Base-by-base conservation (phyloP, 2,329 filamentous ascomycete species). In the Pseudocercospora pini-densiflorae region DNA sequence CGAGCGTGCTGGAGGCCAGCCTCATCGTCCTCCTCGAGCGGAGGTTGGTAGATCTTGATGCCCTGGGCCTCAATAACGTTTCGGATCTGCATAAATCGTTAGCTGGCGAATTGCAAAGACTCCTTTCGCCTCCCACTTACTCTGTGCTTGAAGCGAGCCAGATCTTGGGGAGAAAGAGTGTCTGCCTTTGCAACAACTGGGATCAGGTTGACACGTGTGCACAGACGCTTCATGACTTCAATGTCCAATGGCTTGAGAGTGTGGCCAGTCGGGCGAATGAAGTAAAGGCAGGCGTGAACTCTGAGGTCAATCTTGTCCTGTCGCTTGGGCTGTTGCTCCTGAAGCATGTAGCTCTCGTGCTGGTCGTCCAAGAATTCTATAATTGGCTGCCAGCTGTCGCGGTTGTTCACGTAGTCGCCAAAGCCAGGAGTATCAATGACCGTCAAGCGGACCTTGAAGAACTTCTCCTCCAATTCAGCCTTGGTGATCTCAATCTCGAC, bases 401-500 rank as follows among this genome's bases (percentile, higher is more conserved):
- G 92, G 89, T 99, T 99, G 91, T 99, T 99, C 81, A 99, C 95
- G 80, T 99, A 99, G 88, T 99, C 95, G 82, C 95, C 95, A 79
- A 99, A 99, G 75, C 95, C 95, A 77, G 95, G 95, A 71, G 95
- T 99, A 81, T 99, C 95, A 80, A 99, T 99, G 78, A 99, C 95
- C 72, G 95, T 99, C 79, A 99, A 85, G 80, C 95, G 95, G 80
- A 99, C 95, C 88, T 99, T 99, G 91, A 99, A 99, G 88, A 99
- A 99, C 87, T 99, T 99, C 90, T 99, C 95, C 85, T 99, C 95
- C 71, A 99, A 86, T 86, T 99, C 95, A 67, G 95, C 95, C 88
- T 99, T 99, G 81, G 95, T 99, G 80, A 99, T 99, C 83, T 99
- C 95, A 76, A 99, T 99, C 86, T 99, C 96, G 72, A 99, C 95